Evolutionary conservation across 2,329 filamentous ascomycete genomes (phyloP).

Genomic region (Pseudonectria buxi): DNA sequence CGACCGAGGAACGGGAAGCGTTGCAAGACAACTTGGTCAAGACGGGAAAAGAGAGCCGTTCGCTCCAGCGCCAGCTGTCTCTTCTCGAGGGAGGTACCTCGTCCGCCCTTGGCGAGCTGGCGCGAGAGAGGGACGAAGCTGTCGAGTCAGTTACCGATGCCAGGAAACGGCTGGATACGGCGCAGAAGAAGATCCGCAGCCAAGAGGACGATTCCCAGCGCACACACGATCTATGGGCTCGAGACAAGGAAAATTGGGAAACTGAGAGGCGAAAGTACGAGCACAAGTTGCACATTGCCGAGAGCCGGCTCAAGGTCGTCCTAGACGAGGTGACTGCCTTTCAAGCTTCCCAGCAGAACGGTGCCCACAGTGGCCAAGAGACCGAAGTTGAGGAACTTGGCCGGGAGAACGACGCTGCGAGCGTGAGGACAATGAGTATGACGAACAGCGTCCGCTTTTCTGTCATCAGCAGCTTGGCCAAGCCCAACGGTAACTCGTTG

Average conservation of each 20-base stretch:
- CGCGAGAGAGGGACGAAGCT: constrained; percentile 78
- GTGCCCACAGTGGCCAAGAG: constrained; percentile 37
- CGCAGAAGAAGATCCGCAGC: constrained; percentile 68
- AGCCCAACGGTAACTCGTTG: constrained; percentile 64
- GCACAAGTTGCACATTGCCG: constrained; percentile 81
- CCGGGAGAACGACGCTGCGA: constrained; percentile 64
- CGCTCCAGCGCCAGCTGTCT: constrained; percentile 77
- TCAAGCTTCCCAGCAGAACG: constrained; percentile 48
- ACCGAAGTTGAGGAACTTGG: constrained; percentile 55
- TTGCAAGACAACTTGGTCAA: constrained; percentile 56
- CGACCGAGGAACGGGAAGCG: constrained; percentile 67
- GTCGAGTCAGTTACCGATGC: constrained; percentile 65
- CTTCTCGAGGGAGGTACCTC: constrained; percentile 82
- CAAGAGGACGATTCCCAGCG: constrained; percentile 80
- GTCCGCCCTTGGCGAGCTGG: constrained; percentile 76
- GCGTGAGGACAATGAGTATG: constrained; percentile 65
- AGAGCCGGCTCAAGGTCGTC: constrained; percentile 75
- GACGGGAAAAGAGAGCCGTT: constrained; percentile 68
- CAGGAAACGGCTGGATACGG: constrained; percentile 67
- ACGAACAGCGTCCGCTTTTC: constrained; percentile 70
- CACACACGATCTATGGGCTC: constrained; percentile 72
- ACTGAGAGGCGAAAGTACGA: constrained; percentile 76
- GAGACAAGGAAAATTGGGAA: constrained; percentile 79
- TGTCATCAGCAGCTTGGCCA: constrained; percentile 50
- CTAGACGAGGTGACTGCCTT: constrained; percentile 77